Conservation (phyloP, 805 yeast genomes). For the Lachancea kluyveri region DNA sequence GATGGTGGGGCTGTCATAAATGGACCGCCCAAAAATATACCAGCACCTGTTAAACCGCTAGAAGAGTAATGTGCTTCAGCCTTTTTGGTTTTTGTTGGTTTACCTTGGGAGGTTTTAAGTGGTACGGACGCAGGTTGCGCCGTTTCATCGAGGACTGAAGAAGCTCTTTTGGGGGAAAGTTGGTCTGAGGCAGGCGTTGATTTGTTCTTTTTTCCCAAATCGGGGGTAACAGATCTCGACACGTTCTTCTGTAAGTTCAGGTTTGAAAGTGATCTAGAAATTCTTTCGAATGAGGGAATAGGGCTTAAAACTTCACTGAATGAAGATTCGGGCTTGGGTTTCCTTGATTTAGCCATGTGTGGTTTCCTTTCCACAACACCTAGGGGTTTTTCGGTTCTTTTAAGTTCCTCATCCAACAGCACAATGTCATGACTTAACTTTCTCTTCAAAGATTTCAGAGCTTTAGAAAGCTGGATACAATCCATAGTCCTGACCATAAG, state of each 20-base stretch:
- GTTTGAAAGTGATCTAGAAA: slow-evolving; percentile 1
- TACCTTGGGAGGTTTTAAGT: too few species aligned
- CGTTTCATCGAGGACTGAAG: slow-evolving; percentile 3
- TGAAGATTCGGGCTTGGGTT: too few species aligned
- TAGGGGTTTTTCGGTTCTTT: slow-evolving; percentile 2
- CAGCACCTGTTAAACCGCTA: slow-evolving; percentile 8
- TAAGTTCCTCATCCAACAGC: slow-evolving; percentile 9
- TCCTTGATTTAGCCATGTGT: too few species aligned
- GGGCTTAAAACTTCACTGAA: background rate
- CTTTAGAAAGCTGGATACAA: slow-evolving; percentile 26
- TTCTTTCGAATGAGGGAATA: slow-evolving; percentile 2
- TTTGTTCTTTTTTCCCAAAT: slow-evolving; percentile 3
- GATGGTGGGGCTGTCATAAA: slow-evolving; percentile 4
- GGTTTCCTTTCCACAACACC: background rate
- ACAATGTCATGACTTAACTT: slow-evolving; percentile 12
- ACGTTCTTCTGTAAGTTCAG: slow-evolving; percentile 1
- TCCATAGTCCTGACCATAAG: slow-evolving; percentile 38
- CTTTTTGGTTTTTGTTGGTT: slow-evolving; percentile 1
- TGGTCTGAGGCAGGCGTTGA: background rate
- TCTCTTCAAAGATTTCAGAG: slow-evolving; percentile 18
- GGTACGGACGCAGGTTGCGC: too few species aligned
- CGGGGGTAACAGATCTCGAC: too few species aligned
- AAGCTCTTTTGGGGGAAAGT: slow-evolving; percentile 1
- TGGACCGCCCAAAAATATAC: slow-evolving; percentile 5
- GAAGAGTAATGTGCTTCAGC: slow-evolving; percentile 4